Percentiles rank a stretch among this genome's conserved stretches.
These are phyloP conservation scores for Pythium chondricola DNA, from an alignment of 352 stramenopile genomes.

Conservation along the genomic window DNA sequence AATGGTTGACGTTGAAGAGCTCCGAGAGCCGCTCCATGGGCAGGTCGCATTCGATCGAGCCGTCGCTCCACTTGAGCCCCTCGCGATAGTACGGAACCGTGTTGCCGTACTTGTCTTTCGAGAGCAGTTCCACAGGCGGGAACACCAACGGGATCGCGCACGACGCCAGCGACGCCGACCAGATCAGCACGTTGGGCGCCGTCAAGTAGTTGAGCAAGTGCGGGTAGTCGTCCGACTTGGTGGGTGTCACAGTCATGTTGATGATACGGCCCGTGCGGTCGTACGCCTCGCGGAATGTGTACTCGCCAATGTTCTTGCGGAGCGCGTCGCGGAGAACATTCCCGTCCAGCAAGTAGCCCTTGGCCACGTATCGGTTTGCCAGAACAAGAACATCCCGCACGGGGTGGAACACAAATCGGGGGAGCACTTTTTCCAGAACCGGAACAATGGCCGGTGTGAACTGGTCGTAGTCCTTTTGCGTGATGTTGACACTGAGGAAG, in stretches of 20 bases:
- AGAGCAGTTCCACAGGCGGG: constrained; percentile 91
- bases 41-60: constrained; percentile 91
- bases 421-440: constrained; percentile 36
- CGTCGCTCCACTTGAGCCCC: constrained; percentile 92
- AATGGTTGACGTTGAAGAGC: constrained; percentile 99
- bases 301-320: constrained; percentile 92
- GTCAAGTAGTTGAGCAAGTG: constrained; percentile 98
- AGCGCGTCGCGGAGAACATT: constrained; percentile 65
- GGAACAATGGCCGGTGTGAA: constrained; percentile 57
- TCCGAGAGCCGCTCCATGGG: constrained; percentile 94
- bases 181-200: constrained; percentile 97
- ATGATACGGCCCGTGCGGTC: constrained; percentile 97
- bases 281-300: constrained; percentile 98
- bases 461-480: constrained; percentile 41
- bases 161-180: constrained; percentile 93
- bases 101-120: constrained; percentile 89
- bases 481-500: constrained; percentile 68
- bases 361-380: constrained; percentile 57
- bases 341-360: constrained; percentile 66
- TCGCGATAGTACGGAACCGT: constrained; percentile 78
- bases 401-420: constrained; percentile 28
- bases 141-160: constrained; percentile 95
- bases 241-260: constrained; percentile 97
- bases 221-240: constrained; percentile 89
- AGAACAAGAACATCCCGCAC: constrained; percentile 52